Evolutionary conservation across 805 yeast genomes (phyloP).

Genomic region (Blastobotrys mokoenaii): DNA sequence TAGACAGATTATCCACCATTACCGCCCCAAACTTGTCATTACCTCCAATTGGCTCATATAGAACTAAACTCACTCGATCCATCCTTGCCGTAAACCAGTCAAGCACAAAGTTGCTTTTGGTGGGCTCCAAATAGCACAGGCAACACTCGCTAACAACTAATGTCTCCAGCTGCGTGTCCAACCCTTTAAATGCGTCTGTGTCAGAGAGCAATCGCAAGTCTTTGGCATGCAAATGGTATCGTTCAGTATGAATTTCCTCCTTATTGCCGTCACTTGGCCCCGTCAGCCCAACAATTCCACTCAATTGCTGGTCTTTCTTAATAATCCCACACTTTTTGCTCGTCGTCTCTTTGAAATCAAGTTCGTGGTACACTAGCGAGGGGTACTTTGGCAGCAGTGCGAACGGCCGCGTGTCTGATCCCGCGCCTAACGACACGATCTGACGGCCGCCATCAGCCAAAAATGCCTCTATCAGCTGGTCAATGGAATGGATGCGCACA

Average conservation of each 20-base stretch:
- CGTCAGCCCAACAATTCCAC: conserved; percentile 19
- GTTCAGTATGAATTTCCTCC: conserved; percentile 20
- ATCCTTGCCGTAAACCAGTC: conserved; percentile 31
- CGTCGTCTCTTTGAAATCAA: conserved; percentile 54
- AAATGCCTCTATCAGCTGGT: conserved; percentile 34
- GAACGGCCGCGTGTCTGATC: conserved; percentile 68
- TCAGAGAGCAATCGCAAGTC: conserved; percentile 46
- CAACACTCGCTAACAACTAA: conserved; percentile 68
- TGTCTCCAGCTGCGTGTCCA: conserved; percentile 42
- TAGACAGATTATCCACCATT: conserved; percentile 53
- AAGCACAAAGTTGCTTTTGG: conserved; percentile 39
- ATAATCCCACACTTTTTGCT: conserved; percentile 45
- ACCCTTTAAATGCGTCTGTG: no score
- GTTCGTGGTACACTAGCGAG: conserved; percentile 42
- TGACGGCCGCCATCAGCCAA: conserved; percentile 25
- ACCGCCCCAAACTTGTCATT: conserved; percentile 57
- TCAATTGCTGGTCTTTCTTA: conserved; percentile 25
- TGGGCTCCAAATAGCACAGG: conserved; percentile 55
- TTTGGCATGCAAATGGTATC: conserved; percentile 45
- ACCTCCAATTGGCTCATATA: conserved; percentile 66
- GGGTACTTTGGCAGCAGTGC: conserved; percentile 31
- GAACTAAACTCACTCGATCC: conserved; percentile 27
- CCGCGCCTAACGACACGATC: conserved; percentile 69
- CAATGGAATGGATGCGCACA: conserved; percentile 40
- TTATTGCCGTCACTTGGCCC: background rate